These are phyloP conservation scores for Clausena lansium DNA, from an alignment of 345 rosid genomes.

Conservation along the genomic window DNA sequence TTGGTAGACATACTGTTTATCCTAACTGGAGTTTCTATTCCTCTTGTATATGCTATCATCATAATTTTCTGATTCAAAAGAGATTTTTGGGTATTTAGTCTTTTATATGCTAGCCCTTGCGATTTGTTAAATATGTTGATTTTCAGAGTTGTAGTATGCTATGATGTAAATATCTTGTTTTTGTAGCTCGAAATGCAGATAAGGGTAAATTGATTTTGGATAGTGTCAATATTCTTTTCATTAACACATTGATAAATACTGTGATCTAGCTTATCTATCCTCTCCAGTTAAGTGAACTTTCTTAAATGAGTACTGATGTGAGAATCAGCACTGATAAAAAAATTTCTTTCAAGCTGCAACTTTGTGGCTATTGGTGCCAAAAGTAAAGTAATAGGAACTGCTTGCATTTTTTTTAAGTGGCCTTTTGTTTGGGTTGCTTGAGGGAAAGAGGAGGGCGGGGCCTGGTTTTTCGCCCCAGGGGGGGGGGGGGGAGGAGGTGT, in stretches of 20 bases:
- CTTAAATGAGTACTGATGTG: neutral
- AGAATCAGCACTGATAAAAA: neutral
- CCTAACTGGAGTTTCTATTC: slow-evolving; percentile 12
- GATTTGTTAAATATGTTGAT: neutral
- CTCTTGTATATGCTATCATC: neutral
- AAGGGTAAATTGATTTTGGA: neutral
- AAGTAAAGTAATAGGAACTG: neutral
- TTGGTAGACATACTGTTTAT: slow-evolving; percentile 48
- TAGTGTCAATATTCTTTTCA: neutral
- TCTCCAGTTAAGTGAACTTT: neutral
- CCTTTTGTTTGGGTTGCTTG: neutral
- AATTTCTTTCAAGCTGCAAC: neutral
- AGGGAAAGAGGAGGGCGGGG: too few species aligned
- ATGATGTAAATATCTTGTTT: neutral
- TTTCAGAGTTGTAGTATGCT: neutral
- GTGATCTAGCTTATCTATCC: neutral
- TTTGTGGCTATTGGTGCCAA: neutral
- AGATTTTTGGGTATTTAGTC: neutral
- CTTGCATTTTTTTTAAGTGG: neutral
- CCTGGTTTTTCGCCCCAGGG: too few species aligned
- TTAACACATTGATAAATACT: neutral
- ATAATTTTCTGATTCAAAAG: neutral
- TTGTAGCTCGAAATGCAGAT: neutral
- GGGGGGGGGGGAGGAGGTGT: too few species aligned
- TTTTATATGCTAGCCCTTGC: neutral